These are phyloP conservation scores for Begonia loranthoides DNA, from an alignment of 306 rosid genomes.

Conservation along the genomic window DNA sequence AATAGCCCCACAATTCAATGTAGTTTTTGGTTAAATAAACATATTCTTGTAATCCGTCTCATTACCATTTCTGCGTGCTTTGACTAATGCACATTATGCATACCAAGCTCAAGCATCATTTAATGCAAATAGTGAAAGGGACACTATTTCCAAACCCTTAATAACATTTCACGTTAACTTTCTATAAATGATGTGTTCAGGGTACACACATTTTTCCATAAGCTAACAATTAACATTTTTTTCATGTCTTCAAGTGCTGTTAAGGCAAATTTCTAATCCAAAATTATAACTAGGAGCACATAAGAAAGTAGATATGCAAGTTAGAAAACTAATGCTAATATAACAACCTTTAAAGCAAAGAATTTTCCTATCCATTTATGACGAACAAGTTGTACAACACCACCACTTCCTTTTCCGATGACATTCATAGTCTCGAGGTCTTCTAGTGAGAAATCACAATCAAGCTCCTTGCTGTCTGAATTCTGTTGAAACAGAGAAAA, in stretches of 20 bases:
- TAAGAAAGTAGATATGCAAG: slow-evolving; percentile 1
- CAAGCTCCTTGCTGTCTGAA: slow-evolving; percentile 59
- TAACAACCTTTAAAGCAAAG: slow-evolving; percentile 82
- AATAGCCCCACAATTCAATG: too few species aligned
- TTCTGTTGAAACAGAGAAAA: slow-evolving; percentile 38
- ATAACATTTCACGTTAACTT: too few species aligned
- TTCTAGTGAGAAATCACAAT: slow-evolving; percentile 59
- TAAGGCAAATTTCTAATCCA: neutral
- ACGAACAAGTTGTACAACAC: slow-evolving; percentile 93
- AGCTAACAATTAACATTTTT: neutral
- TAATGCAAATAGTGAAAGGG: too few species aligned
- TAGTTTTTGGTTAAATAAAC: too few species aligned
- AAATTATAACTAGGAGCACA: neutral
- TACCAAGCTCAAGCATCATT: too few species aligned
- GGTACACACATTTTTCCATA: neutral
- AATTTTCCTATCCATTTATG: slow-evolving; percentile 87
- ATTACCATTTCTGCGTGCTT: too few species aligned
- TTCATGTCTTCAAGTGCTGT: neutral
- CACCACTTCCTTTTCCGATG: slow-evolving; percentile 95
- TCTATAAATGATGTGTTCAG: too few species aligned
- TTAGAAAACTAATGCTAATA: slow-evolving; percentile 4
- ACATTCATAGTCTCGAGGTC: slow-evolving; percentile 87
- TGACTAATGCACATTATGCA: too few species aligned
- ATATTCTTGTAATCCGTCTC: too few species aligned
- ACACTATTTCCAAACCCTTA: too few species aligned